Conservation (phyloP, 2,329 filamentous ascomycete species). For the Aureobasidium sp. region DNA sequence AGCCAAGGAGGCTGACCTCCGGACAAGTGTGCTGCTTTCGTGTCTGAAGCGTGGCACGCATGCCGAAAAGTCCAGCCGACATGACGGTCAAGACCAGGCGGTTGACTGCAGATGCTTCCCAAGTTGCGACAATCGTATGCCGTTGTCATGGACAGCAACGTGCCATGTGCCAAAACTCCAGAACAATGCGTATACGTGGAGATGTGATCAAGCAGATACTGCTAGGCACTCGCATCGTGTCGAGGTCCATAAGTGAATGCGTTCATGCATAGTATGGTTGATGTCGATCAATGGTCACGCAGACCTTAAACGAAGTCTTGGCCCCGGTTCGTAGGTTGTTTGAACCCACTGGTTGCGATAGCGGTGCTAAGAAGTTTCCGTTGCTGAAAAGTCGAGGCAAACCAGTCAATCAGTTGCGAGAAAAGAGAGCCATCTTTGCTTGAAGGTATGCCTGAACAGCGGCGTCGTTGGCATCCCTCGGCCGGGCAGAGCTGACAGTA, state of each 20-base stretch:
- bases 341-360: not conserved
- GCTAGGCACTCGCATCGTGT: not conserved
- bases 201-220: not conserved
- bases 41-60: not conserved
- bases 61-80: too few relatives aligned
- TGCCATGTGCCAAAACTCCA: not conserved
- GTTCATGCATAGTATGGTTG: too few relatives aligned
- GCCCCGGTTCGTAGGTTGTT: too few relatives aligned
- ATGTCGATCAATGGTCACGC: too few relatives aligned
- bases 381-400: not conserved
- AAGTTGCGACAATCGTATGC: not conserved
- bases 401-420: slow-evolving; percentile 11
- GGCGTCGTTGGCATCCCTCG: slow-evolving; percentile 18
- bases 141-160: not conserved
- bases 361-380: not conserved
- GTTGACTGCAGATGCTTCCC: not conserved
- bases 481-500: not conserved
- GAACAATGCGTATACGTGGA: not conserved
- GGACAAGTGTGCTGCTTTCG: not conserved
- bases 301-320: not conserved
- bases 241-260: not conserved
- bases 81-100: not conserved
- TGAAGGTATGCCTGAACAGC: slow-evolving; percentile 30
- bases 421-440: slow-evolving; percentile 31
- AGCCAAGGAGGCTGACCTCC: not conserved